These are phyloP conservation scores for Pyrenophora seminiperda DNA, from an alignment of 2,329 filamentous ascomycete genomes.

Conservation along the genomic window DNA sequence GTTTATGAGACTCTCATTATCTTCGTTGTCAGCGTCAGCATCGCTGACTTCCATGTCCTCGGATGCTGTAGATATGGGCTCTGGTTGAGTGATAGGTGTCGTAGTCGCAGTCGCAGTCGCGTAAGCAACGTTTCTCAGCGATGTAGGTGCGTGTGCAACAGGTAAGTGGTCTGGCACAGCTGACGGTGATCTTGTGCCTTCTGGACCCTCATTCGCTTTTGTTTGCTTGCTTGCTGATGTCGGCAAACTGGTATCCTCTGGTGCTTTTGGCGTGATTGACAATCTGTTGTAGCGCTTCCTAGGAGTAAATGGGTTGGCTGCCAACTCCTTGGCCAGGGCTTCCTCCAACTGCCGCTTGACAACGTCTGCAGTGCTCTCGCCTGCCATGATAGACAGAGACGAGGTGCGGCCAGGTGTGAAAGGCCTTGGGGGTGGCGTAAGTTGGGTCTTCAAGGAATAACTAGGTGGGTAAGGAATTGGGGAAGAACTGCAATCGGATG, in stretches of 20 bases:
- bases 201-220: slow-evolving; percentile 6
- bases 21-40: slow-evolving; percentile 25
- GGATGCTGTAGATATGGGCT: slow-evolving; percentile 5
- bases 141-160: slow-evolving; percentile 30
- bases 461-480: slow-evolving; percentile 30
- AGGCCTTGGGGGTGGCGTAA: slow-evolving; percentile 27
- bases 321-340: slow-evolving; percentile 9
- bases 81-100: background rate
- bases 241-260: background rate
- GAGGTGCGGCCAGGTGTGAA: slow-evolving; percentile 21
- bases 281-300: slow-evolving; percentile 6
- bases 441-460: slow-evolving; percentile 26
- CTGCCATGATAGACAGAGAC: slow-evolving; percentile 24
- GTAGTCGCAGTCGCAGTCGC: slow-evolving; percentile 7
- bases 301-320: slow-evolving; percentile 21
- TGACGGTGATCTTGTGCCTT: slow-evolving; percentile 44
- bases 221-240: slow-evolving; percentile 8
- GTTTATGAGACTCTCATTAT: slow-evolving; percentile 28
- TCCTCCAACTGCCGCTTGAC: slow-evolving; percentile 17
- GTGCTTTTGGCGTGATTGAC: slow-evolving; percentile 1
- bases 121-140: slow-evolving; percentile 35
- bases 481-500: slow-evolving; percentile 21
- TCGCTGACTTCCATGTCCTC: slow-evolving; percentile 29
- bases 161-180: slow-evolving; percentile 40
- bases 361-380: slow-evolving; percentile 11